Conservation (phyloP, 2,329 filamentous ascomycete species). For the Beauveria brongniartii region DNA sequence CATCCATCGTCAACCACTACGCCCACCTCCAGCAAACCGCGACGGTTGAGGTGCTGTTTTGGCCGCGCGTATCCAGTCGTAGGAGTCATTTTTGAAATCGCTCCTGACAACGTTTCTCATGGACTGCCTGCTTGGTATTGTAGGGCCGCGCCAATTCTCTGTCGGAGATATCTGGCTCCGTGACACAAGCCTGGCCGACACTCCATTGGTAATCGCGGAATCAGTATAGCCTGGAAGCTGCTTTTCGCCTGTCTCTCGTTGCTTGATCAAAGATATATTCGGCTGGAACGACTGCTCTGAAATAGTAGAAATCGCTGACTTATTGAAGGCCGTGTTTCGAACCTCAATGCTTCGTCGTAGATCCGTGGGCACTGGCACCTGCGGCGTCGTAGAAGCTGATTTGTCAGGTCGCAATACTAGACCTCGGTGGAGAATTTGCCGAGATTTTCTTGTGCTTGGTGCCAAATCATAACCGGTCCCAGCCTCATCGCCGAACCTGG, state of each 20-base stretch:
- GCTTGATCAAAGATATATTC: neutral
- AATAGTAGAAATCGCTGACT: neutral
- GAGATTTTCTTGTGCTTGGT: neutral
- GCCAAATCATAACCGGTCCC: neutral
- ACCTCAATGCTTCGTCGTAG: slow-evolving; percentile 1
- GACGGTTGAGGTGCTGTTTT: neutral
- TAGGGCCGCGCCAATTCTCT: neutral
- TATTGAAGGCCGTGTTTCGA: neutral
- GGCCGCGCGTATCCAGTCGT: neutral
- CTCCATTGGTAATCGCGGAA: neutral
- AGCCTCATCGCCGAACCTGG: slow-evolving; percentile 16
- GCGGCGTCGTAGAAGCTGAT: slow-evolving; percentile 17
- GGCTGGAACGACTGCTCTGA: neutral
- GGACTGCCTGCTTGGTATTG: slow-evolving; percentile 1
- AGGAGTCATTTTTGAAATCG: neutral
- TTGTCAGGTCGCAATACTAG: neutral
- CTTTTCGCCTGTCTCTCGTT: neutral
- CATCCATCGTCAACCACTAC: neutral
- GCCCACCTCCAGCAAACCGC: neutral
- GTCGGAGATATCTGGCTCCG: neutral
- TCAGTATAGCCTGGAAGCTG: neutral
- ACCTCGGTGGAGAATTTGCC: neutral
- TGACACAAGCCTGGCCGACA: neutral
- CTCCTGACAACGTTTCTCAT: neutral
- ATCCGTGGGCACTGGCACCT: slow-evolving; percentile 15